These are phyloP conservation scores for Raffaelea deltoideospora DNA, from an alignment of 2,329 filamentous ascomycete genomes.

Conservation along the genomic window DNA sequence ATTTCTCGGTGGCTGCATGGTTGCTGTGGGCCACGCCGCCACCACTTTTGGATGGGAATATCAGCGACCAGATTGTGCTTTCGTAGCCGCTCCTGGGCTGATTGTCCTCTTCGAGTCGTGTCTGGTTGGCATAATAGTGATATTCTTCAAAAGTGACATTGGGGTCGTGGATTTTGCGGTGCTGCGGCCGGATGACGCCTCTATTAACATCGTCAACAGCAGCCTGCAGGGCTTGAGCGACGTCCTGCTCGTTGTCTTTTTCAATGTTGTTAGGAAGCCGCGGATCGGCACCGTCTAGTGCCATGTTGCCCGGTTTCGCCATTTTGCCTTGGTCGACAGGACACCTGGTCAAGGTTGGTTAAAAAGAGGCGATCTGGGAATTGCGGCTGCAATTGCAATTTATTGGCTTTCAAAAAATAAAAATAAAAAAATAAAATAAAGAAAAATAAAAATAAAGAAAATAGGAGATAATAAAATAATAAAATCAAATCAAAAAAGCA, in stretches of 20 bases:
- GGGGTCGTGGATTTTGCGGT: constrained; percentile 13
- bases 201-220: background rate
- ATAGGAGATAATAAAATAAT: too few species aligned
- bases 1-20: too few species aligned
- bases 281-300: constrained; percentile 7
- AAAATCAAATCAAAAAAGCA: too few species aligned
- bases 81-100: constrained; percentile 9
- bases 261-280: constrained; percentile 4
- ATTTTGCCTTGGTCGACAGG: constrained; percentile 2
- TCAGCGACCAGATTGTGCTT: constrained; percentile 10
- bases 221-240: too few species aligned
- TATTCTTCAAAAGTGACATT: constrained; percentile 20
- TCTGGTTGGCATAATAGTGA: constrained; percentile 17
- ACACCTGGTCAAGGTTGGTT: too few species aligned
- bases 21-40: too few species aligned
- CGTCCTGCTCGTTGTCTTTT: background rate
- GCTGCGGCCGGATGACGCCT: constrained; percentile 4
- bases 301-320: constrained; percentile 8
- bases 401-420: too few species aligned
- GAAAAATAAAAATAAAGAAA: too few species aligned
- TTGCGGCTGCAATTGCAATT: too few species aligned
- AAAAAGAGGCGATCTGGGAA: too few species aligned
- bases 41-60: constrained; percentile 10
- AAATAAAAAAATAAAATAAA: too few species aligned
- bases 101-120: constrained; percentile 16